phyloP scores from a whole-genome alignment of 2,329 filamentous ascomycete genomes.

The Rachicladosporium sp. region DNA sequence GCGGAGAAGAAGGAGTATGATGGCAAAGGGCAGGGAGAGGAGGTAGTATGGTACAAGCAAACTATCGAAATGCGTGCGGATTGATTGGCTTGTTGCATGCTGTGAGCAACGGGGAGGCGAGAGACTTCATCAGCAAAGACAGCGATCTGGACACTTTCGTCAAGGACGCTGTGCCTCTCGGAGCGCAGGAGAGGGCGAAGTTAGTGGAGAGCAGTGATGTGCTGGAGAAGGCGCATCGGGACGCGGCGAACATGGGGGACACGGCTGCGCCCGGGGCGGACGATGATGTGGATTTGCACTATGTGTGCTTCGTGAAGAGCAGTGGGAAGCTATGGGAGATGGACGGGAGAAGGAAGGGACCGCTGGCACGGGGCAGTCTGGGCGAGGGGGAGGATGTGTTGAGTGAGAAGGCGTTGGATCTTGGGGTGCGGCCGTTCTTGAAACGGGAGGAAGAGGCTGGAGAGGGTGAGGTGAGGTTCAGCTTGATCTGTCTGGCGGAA shows the following conservation, averaged over 20 bases:
- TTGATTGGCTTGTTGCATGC: slow-evolving; percentile 80
- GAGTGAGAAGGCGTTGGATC: slow-evolving; percentile 59
- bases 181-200: slow-evolving; percentile 52
- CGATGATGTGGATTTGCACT: slow-evolving; percentile 85
- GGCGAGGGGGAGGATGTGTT: slow-evolving; percentile 35
- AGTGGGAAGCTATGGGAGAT: slow-evolving; percentile 64
- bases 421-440: slow-evolving; percentile 54
- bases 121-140: slow-evolving; percentile 43
- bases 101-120: slow-evolving; percentile 62
- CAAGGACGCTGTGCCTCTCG: slow-evolving; percentile 55
- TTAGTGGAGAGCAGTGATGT: slow-evolving; percentile 65
- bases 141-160: slow-evolving; percentile 56
- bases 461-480: slow-evolving; percentile 50
- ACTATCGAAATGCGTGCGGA: slow-evolving; percentile 90
- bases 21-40: slow-evolving; percentile 55
- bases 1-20: slow-evolving; percentile 48
- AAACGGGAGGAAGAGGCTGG: slow-evolving; percentile 42
- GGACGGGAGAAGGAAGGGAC: slow-evolving; percentile 62
- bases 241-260: slow-evolving; percentile 65
- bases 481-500: slow-evolving; percentile 48
- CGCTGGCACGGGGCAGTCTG: slow-evolving; percentile 47
- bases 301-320: slow-evolving; percentile 83
- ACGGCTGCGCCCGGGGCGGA: slow-evolving; percentile 65
- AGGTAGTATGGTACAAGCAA: slow-evolving; percentile 87
- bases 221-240: slow-evolving; percentile 66